phyloP scores from a whole-genome alignment of 2,329 filamentous ascomycete species.

The Dothideomycetidae sp. region DNA sequence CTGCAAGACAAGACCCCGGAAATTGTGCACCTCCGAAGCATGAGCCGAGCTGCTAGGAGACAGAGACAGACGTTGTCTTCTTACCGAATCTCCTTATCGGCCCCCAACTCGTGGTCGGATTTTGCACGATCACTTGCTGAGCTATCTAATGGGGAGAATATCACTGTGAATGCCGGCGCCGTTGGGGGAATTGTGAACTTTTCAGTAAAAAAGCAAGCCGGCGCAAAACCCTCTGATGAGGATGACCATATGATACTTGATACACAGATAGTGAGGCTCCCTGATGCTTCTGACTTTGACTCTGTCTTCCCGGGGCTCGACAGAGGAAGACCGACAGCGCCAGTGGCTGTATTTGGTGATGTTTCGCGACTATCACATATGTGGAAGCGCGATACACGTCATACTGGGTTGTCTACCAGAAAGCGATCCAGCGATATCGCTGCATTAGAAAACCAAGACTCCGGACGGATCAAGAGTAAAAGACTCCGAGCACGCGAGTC shows the following conservation, averaged over 20 bases:
- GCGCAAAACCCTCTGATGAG: background rate
- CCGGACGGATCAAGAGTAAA: slow-evolving; percentile 44
- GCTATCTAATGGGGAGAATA: background rate
- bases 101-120: background rate
- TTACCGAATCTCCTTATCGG: background rate
- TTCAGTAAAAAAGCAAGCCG: background rate
- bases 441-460: slow-evolving; percentile 44
- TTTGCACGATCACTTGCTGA: background rate
- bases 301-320: slow-evolving; percentile 23
- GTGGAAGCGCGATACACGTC: slow-evolving; percentile 20
- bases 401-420: slow-evolving; percentile 30
- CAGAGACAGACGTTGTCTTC: slow-evolving; percentile 24
- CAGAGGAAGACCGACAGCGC: slow-evolving; percentile 17
- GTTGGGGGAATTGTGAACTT: background rate
- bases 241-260: slow-evolving; percentile 5
- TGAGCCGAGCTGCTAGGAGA: slow-evolving; percentile 30
- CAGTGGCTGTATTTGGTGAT: slow-evolving; percentile 11
- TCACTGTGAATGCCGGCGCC: background rate
- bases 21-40: slow-evolving; percentile 21
- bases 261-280: slow-evolving; percentile 1
- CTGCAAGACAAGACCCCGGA: background rate
- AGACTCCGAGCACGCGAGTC: slow-evolving; percentile 47
- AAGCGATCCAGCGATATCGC: slow-evolving; percentile 49
- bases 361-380: slow-evolving; percentile 17
- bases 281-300: slow-evolving; percentile 13